Percentiles rank a stretch among this genome's conserved stretches.
Conservation (phyloP, 257 asterid genomes). For the Capsicum pubescens region DNA sequence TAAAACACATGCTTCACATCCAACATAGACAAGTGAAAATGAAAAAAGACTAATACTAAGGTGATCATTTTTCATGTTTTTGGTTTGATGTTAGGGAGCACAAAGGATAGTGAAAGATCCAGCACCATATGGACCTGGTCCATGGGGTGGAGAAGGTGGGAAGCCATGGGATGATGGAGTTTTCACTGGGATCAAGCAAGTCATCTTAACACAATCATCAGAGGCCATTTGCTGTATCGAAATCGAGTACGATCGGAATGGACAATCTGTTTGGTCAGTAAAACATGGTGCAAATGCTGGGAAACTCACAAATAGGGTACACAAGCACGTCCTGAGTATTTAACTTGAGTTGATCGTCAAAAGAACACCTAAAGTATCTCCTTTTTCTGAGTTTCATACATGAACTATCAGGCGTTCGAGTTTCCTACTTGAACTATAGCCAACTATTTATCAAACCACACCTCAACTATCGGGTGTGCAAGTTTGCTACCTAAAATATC, state of each 20-base stretch:
- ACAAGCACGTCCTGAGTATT: background rate
- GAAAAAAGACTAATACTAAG: constrained; percentile 15
- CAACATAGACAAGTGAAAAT: constrained; percentile 3
- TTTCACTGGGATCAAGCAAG: constrained; percentile 73
- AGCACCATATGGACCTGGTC: constrained; percentile 83
- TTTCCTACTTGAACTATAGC: background rate
- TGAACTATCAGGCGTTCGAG: background rate
- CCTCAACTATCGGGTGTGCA: background rate
- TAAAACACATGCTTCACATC: background rate
- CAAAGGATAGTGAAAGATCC: constrained; percentile 60
- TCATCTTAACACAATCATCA: constrained; percentile 55
- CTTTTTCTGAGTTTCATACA: background rate
- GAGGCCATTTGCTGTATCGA: constrained; percentile 60
- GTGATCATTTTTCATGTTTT: constrained; percentile 1
- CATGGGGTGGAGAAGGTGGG: constrained; percentile 94
- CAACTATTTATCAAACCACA: background rate
- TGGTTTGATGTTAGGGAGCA: constrained; percentile 39
- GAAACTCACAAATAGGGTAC: constrained; percentile 56
- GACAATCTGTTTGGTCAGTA: constrained; percentile 86
- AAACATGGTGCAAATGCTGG: constrained; percentile 74
- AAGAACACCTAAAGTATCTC: background rate
- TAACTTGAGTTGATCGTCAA: background rate
- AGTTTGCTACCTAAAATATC: background rate
- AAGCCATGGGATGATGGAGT: constrained; percentile 94
- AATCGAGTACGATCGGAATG: constrained; percentile 84